phyloP scores from a whole-genome alignment of 1,139 yeast genomes.

The Protomyces inouyei region DNA sequence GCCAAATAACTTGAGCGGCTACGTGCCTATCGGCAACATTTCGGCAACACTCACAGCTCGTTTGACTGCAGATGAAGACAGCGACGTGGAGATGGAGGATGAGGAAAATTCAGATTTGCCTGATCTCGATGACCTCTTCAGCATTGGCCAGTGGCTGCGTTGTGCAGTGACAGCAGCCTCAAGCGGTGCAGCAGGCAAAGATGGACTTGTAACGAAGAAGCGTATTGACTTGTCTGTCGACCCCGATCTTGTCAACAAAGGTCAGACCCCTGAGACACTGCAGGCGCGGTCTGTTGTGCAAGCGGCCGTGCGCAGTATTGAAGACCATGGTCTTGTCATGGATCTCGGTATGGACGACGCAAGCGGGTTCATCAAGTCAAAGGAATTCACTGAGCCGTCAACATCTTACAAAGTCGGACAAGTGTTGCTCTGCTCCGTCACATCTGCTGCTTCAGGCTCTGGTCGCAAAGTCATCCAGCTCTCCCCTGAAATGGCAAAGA shows the following conservation, averaged over 20 bases:
- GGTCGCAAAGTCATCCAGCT: constrained; percentile 61
- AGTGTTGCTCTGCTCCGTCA: constrained; percentile 40
- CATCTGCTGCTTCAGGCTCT: constrained; percentile 34
- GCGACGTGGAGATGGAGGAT: constrained; percentile 42
- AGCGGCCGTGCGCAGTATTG: constrained; percentile 69
- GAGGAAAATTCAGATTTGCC: constrained; percentile 49
- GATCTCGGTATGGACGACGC: constrained; percentile 57
- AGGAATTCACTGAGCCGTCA: constrained; percentile 5
- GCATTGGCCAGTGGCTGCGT: constrained; percentile 78
- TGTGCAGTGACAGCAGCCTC: constrained; percentile 52
- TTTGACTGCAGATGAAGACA: constrained; percentile 53
- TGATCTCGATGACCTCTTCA: constrained; percentile 51
- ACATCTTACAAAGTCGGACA: constrained; percentile 45
- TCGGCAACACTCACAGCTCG: constrained; percentile 57
- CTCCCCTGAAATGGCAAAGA: constrained; percentile 46
- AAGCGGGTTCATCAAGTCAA: constrained; percentile 69
- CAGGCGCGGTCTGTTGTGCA: constrained; percentile 62
- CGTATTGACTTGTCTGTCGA: constrained; percentile 70
- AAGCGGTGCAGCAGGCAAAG: constrained; percentile 6
- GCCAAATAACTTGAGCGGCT: constrained; percentile 81
- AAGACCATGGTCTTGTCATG: constrained; percentile 84
- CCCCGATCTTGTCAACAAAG: constrained; percentile 64
- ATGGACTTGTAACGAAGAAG: constrained; percentile 42
- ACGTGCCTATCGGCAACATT: constrained; percentile 68
- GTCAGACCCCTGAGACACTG: constrained; percentile 62